Evolutionary conservation across 139 green algal genomes (phyloP).

Genomic region (Marvania coccoides): DNA sequence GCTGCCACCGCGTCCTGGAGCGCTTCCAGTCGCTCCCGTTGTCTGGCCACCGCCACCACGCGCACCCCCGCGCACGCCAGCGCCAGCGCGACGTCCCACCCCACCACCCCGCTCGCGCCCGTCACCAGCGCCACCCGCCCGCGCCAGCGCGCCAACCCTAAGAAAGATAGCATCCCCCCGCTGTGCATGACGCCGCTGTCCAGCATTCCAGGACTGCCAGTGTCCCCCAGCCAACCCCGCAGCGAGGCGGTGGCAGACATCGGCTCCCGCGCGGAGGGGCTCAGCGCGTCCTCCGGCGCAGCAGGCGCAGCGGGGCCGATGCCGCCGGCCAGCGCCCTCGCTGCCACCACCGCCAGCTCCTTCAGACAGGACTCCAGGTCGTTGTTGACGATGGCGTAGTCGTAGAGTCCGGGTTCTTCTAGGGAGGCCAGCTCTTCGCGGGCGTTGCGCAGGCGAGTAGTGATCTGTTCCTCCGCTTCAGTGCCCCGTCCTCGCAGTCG

Average conservation of each 20-base stretch:
- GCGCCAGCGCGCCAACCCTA: conserved; percentile 42
- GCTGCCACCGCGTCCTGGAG: conserved; percentile 56
- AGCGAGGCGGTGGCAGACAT: not conserved
- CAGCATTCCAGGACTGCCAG: not conserved
- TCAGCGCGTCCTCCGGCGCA: not conserved
- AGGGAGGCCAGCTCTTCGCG: conserved; percentile 56
- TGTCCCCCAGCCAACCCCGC: not conserved
- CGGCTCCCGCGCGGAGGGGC: not conserved
- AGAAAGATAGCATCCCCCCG: not conserved
- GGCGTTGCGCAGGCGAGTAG: conserved; percentile 51
- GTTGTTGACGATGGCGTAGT: conserved; percentile 68
- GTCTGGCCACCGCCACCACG: conserved; percentile 68
- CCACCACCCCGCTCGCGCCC: conserved; percentile 66
- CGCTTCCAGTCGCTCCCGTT: conserved; percentile 60
- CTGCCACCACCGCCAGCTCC: conserved; percentile 34
- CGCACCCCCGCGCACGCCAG: conserved; percentile 57
- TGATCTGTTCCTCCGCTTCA: conserved; percentile 69
- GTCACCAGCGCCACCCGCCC: conserved; percentile 69
- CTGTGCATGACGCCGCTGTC: not conserved
- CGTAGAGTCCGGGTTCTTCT: conserved; percentile 58
- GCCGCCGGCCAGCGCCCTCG: conserved; percentile 28
- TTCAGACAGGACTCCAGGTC: conserved; percentile 49
- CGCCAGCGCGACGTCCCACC: conserved; percentile 50
- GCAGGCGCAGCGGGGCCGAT: not conserved
- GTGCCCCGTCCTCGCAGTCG: conserved; percentile 67